Percentiles rank a stretch among this genome's conserved stretches.
Evolutionary conservation across 768 basidiomycete genomes (phyloP).

Genomic region (Chalciporus pseudorubinellus): DNA sequence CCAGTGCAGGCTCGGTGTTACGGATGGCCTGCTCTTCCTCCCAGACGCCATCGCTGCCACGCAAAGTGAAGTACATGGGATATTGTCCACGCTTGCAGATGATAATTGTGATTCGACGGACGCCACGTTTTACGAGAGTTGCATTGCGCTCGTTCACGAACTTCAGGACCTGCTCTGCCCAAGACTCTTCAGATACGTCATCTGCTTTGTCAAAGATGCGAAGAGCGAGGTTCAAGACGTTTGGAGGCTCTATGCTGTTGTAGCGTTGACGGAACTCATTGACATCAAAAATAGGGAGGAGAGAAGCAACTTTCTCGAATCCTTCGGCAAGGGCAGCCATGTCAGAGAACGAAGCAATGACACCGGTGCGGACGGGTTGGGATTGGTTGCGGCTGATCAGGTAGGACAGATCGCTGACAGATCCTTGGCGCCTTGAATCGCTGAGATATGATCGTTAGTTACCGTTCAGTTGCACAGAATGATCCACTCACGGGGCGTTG

Average conservation of each 20-base stretch:
- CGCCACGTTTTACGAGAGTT: constrained; percentile 69
- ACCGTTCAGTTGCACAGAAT: neutral
- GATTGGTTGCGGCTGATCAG: constrained; percentile 83
- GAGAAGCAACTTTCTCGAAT: constrained; percentile 68
- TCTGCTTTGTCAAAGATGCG: constrained; percentile 82
- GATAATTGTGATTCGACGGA: constrained; percentile 89
- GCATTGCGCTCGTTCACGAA: constrained; percentile 69
- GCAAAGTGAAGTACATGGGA: constrained; percentile 91
- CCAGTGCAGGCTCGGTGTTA: constrained; percentile 97
- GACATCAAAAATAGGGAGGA: constrained; percentile 72
- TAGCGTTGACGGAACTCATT: constrained; percentile 74
- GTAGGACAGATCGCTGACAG: constrained; percentile 94
- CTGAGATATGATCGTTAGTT: constrained; percentile 23
- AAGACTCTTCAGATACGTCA: constrained; percentile 72
- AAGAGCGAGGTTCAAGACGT: constrained; percentile 92
- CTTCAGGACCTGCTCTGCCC: constrained; percentile 67
- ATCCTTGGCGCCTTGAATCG: constrained; percentile 76
- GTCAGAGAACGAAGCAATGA: constrained; percentile 87
- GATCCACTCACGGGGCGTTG: constrained; percentile 30
- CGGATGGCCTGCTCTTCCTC: constrained; percentile 94
- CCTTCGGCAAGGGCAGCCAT: constrained; percentile 64
- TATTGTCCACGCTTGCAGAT: constrained; percentile 91
- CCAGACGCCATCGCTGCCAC: constrained; percentile 73
- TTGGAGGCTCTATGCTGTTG: constrained; percentile 75
- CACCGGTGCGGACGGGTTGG: constrained; percentile 88